phyloP scores from a whole-genome alignment of 2,329 filamentous ascomycete species.

The Podosphaera xanthii region DNA sequence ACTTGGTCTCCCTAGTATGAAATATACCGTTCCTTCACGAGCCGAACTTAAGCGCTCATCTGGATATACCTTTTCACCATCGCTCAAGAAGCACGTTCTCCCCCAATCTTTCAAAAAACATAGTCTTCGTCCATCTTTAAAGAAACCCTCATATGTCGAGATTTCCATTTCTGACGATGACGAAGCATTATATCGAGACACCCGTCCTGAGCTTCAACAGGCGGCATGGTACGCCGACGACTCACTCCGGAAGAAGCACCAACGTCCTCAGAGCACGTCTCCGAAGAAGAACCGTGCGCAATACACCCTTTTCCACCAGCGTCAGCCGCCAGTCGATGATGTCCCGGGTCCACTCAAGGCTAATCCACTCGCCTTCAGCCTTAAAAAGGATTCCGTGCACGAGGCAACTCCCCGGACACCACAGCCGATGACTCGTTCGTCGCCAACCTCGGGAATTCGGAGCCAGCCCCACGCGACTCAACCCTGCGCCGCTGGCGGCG shows the following conservation, averaged over 20 bases:
- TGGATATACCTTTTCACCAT: constrained; percentile 4
- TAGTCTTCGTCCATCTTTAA: constrained; percentile 4
- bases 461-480: no score
- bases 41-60: constrained; percentile 26
- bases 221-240: constrained; percentile 14
- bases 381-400: not conserved
- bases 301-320: constrained; percentile 17
- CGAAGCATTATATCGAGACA: not conserved
- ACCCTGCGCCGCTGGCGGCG: constrained; percentile 16
- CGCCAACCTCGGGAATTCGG: no score
- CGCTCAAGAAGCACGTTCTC: constrained; percentile 4
- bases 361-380: constrained; percentile 20
- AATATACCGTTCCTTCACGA: constrained; percentile 28
- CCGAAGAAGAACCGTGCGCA: constrained; percentile 7
- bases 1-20: constrained; percentile 29
- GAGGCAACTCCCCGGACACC: constrained; percentile 3
- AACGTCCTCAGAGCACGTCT: constrained; percentile 12
- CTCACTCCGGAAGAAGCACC: constrained; percentile 12
- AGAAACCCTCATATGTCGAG: constrained; percentile 26
- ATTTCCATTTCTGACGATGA: constrained; percentile 14
- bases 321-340: constrained; percentile 18
- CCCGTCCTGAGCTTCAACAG: not conserved
- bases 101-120: not conserved
- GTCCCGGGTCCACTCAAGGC: constrained; percentile 29
- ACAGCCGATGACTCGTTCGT: constrained; percentile 12